Evolutionary conservation across 177 flowering plant species (phyloP).

Genomic region (Vitis hybrid): DNA sequence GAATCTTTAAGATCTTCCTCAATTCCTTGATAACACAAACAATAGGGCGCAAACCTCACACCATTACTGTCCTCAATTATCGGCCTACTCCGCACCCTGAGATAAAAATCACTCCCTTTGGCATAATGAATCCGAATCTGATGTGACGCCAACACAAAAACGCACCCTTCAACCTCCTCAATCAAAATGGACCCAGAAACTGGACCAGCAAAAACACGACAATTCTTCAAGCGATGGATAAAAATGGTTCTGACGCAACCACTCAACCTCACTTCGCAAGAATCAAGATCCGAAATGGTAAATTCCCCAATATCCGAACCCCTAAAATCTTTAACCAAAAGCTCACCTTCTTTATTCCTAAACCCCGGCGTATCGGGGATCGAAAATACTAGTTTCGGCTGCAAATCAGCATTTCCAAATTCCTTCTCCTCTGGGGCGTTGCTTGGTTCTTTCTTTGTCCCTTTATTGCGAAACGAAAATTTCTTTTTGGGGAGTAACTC

Average conservation of each 20-base stretch:
- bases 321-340: conserved; percentile 46
- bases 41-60: conserved; percentile 82
- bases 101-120: conserved; percentile 59
- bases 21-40: conserved; percentile 66
- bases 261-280: conserved; percentile 62
- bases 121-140: conserved; percentile 87
- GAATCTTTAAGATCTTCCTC: conserved; percentile 61
- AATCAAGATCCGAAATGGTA: conserved; percentile 54
- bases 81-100: conserved; percentile 83
- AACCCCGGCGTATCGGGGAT: conserved; percentile 63
- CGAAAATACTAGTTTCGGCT: conserved; percentile 10
- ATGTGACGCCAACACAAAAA: conserved; percentile 80
- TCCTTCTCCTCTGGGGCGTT: conserved; percentile 6
- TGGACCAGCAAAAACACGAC: conserved; percentile 70
- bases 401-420: conserved; percentile 8
- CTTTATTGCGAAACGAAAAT: conserved; percentile 70
- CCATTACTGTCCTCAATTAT: conserved; percentile 71
- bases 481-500: conserved; percentile 69
- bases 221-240: conserved; percentile 53
- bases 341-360: conserved; percentile 37
- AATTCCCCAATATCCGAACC: conserved; percentile 59
- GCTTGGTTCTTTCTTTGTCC: conserved; percentile 28
- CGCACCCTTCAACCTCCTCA: conserved; percentile 69
- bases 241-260: conserved; percentile 65
- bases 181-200: conserved; percentile 68